A percentile compares a stretch with the other conserved stretches of the same genome.
Evolutionary conservation across 1,284 basidiomycete genomes (phyloP).

Genomic region (Omphalotus olearius): DNA sequence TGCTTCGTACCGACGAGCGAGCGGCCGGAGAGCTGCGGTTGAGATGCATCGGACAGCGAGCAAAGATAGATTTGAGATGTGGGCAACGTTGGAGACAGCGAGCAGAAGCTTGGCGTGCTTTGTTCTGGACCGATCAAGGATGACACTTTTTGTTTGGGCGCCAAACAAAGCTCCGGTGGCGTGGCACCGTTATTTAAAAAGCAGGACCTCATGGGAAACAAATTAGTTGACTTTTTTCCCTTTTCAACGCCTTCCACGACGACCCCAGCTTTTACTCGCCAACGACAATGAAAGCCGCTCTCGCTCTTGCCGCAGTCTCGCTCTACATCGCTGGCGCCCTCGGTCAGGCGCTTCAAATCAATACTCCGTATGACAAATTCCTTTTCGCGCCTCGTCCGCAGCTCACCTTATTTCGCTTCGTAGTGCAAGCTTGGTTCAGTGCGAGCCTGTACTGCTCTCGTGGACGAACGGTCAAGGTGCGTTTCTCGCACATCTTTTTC

Average conservation of each 20-base stretch:
- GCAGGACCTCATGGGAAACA: conserved; percentile 1
- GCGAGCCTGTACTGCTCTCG: conserved; percentile 43
- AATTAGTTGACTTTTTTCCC: conserved; percentile 5
- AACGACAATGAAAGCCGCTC: conserved; percentile 39
- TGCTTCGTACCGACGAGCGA: too few relatives aligned
- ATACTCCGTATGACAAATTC: conserved; percentile 49
- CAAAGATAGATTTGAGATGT: too few relatives aligned
- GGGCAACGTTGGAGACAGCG: too few relatives aligned
- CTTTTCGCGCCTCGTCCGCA: conserved; percentile 4
- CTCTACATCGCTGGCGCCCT: conserved; percentile 35
- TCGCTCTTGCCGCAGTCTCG: conserved; percentile 32
- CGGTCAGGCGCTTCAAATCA: conserved; percentile 46
- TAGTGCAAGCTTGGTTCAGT: conserved; percentile 41
- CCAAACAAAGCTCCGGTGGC: too few relatives aligned
- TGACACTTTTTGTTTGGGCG: too few relatives aligned
- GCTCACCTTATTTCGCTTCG: conserved; percentile 14
- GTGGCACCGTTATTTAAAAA: neutral
- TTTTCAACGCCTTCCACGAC: conserved; percentile 22
- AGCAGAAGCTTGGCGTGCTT: too few relatives aligned
- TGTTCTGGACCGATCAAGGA: too few relatives aligned
- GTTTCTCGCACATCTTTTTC: conserved; percentile 20
- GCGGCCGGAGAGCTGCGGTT: too few relatives aligned
- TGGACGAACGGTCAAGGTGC: conserved; percentile 50
- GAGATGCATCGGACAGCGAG: too few relatives aligned
- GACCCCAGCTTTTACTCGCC: conserved; percentile 19